These are phyloP conservation scores for Gynostemma pentaphyllum DNA, from an alignment of 306 rosid genomes.

Conservation along the genomic window DNA sequence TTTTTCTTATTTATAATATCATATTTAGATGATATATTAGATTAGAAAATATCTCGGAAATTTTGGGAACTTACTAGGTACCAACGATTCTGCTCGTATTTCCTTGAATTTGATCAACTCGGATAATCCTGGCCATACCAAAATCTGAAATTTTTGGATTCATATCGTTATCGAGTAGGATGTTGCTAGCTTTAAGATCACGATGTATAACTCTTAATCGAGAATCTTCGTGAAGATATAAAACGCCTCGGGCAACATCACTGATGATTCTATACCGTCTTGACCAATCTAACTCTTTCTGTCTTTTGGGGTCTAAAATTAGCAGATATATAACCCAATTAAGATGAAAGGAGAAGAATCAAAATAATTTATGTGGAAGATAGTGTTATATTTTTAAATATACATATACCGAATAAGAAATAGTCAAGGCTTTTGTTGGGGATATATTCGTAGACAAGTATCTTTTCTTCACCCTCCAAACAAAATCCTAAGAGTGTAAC, in stretches of 20 bases:
- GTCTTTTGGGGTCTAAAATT: slow-evolving; percentile 19
- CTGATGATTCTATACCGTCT: slow-evolving; percentile 21
- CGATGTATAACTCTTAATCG: slow-evolving; percentile 28
- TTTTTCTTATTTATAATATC: no score
- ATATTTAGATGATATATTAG: no score
- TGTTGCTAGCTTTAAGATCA: slow-evolving; percentile 29
- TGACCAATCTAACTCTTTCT: slow-evolving; percentile 23
- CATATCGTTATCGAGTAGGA: slow-evolving; percentile 22
- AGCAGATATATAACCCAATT: no score
- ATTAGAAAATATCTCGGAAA: no score
- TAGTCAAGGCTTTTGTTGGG: no score
- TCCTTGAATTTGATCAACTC: slow-evolving; percentile 16
- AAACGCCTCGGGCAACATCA: slow-evolving; percentile 32
- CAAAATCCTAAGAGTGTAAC: slow-evolving; percentile 14
- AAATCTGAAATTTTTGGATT: slow-evolving; percentile 37
- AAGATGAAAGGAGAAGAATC: no score
- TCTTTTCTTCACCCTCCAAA: slow-evolving; percentile 26
- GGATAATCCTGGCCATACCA: slow-evolving; percentile 30
- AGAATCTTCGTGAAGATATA: slow-evolving; percentile 41
- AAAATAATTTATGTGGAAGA: no score
- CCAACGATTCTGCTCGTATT: slow-evolving; percentile 27
- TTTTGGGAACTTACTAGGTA: slow-evolving; percentile 50
- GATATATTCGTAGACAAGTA: slow-evolving; percentile 33
- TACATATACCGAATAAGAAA: no score
- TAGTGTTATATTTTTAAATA: no score